phyloP scores from a whole-genome alignment of 169 alveolate species.

The Toxoplasma gondii region DNA sequence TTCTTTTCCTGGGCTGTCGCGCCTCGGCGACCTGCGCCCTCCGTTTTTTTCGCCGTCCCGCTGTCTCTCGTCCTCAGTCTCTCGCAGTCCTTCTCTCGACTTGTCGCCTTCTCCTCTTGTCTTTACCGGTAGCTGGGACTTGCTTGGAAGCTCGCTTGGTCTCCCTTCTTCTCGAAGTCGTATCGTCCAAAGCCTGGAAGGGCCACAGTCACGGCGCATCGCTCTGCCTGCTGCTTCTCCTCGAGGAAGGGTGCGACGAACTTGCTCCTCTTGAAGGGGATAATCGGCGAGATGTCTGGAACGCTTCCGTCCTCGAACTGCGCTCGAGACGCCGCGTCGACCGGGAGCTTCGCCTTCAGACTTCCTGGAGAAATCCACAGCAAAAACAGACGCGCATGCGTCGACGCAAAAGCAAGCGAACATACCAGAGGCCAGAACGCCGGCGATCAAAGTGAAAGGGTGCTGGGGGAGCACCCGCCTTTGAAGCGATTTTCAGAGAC shows the following conservation, averaged over 20 bases:
- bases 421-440: no score
- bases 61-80: no score
- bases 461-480: no score
- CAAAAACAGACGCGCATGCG: no score
- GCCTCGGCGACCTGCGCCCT: no score
- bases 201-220: background rate
- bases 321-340: background rate
- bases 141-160: background rate
- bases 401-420: no score
- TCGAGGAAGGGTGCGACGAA: background rate
- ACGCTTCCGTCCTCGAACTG: background rate
- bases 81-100: no score
- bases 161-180: background rate
- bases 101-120: no score
- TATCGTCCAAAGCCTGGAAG: background rate
- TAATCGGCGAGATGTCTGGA: background rate
- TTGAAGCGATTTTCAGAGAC: no score
- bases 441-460: no score
- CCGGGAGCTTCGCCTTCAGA: background rate
- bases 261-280: background rate
- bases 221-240: background rate
- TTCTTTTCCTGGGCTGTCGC: no score
- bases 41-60: no score
- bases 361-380: background rate
- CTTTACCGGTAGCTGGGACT: background rate